Conservation (phyloP, 2,329 filamentous ascomycete species). For the Eutypella sp. region DNA sequence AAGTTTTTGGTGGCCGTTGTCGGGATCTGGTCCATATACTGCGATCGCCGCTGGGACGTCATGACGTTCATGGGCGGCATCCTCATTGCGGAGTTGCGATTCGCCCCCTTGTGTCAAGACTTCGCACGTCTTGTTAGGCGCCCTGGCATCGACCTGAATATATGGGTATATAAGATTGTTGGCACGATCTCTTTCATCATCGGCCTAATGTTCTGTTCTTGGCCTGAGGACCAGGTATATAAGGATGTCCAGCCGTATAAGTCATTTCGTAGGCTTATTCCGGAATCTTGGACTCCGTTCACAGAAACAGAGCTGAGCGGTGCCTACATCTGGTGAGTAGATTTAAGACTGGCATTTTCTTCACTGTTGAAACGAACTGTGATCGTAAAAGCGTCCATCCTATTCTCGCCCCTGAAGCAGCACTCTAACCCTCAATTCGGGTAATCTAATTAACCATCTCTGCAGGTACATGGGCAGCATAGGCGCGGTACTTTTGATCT, state of each 20-base stretch:
- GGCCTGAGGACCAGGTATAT: neutral
- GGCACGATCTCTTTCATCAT: neutral
- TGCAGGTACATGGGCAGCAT: constrained; percentile 1
- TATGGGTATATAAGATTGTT: neutral
- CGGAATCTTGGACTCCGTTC: neutral
- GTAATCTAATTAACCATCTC: neutral
- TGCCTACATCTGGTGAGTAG: constrained; percentile 1
- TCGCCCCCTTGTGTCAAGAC: constrained; percentile 2
- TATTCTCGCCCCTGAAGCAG: neutral
- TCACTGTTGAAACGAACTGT: no score
- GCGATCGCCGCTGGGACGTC: constrained; percentile 4
- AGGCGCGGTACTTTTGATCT: neutral
- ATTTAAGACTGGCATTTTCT: neutral
- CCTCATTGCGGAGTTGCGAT: constrained; percentile 2
- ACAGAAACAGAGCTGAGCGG: neutral
- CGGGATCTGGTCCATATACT: constrained; percentile 2
- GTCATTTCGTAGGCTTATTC: neutral
- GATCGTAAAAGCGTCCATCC: neutral
- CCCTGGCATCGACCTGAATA: neutral
- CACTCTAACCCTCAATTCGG: no score
- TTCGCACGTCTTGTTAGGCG: neutral
- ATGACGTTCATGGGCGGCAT: constrained; percentile 2
- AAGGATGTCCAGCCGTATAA: constrained; percentile 1
- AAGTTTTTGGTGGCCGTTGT: neutral
- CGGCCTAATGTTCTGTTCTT: constrained; percentile 1